Base-by-base conservation (phyloP, 176 grass and related monocot species). In the Raddia guianensis region DNA sequence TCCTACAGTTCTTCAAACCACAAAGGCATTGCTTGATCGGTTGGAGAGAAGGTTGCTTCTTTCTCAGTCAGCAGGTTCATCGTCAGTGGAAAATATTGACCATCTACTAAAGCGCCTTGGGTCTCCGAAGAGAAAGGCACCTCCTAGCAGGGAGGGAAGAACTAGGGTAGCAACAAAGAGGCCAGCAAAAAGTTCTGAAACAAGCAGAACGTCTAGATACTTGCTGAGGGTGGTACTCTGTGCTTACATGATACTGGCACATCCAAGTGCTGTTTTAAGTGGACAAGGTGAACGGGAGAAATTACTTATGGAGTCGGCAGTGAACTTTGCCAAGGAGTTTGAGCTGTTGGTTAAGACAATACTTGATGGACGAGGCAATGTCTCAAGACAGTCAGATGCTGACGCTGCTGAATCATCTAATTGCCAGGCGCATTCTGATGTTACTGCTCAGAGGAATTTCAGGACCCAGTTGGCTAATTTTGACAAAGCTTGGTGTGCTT, bases 181-280 rank as follows among this genome's bases (percentile, higher is more conserved):
- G 84, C 50, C 68, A 40, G 68, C 51, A 35, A 86, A 37, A 62
- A 82, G 52, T 61, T 72, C 79, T 73, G 83, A 78, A 69, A 45
- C 60, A 86, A 82, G 66, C 81, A 98, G 35, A 70, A 70, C 83
- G 66, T 77, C 92, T 34, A 87, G 96, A 65, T 99, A 99, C 85
- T 83, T 90, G 32, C 86, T 90, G 32, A 87, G 96, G 79, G 88
- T 99, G 15, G 89, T 91, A 21, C 92, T 99, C 14, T 99, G 93
- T 82, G 89, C 96, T 79, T 99, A 99, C 83, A 99, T 99, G 96
- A 91, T 99, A 88, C 72, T 99, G 74, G 91, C 90, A 63, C 96
- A 99, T 84, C 96, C 96, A 65, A 82, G 68, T 90, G 96, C 92
- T 66, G 96, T 99, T 86, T 90, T 99, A 56, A 99, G 96, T 70